These are phyloP conservation scores for Umbelopsis sp. DNA, from an alignment of 192 early-diverging fungal species.

Conservation along the genomic window DNA sequence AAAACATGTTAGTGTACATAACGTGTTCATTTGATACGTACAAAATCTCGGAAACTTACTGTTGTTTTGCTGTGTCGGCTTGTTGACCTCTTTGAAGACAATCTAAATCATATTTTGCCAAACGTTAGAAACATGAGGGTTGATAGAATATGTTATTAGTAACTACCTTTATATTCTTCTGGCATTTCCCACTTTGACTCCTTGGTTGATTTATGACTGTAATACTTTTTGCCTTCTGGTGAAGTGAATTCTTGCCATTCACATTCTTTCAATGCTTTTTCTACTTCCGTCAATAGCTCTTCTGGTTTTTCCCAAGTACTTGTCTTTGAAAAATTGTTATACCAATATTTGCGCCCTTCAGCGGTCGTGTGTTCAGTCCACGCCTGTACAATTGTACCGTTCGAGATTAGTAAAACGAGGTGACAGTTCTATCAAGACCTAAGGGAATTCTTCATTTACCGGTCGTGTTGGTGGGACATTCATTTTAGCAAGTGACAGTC, in stretches of 20 bases:
- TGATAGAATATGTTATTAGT: not conserved
- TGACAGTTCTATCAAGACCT: not conserved
- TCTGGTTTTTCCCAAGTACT: constrained; percentile 96
- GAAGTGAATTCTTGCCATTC: constrained; percentile 88
- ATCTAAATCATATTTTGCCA: constrained; percentile 19
- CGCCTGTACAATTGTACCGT: not conserved
- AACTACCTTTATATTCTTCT: constrained; percentile 62
- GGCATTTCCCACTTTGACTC: constrained; percentile 90
- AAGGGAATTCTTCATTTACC: not conserved
- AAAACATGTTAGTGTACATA: too few relatives aligned
- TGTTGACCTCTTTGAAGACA: constrained; percentile 40
- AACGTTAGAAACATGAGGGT: too few relatives aligned
- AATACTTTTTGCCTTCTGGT: constrained; percentile 81
- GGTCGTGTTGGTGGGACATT: constrained; percentile 1
- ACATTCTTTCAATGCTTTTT: constrained; percentile 59
- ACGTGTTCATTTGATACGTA: not conserved
- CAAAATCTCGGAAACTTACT: not conserved
- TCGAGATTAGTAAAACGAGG: not conserved
- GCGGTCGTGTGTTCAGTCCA: constrained; percentile 81
- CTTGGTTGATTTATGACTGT: constrained; percentile 76
- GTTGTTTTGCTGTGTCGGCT: constrained; percentile 36
- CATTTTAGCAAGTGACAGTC: not conserved
- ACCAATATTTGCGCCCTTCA: constrained; percentile 89
- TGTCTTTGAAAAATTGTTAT: constrained; percentile 71
- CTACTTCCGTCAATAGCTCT: constrained; percentile 80